Base-by-base conservation (phyloP, 1,284 basidiomycete species). In the Anthracocystis setariae region DNA sequence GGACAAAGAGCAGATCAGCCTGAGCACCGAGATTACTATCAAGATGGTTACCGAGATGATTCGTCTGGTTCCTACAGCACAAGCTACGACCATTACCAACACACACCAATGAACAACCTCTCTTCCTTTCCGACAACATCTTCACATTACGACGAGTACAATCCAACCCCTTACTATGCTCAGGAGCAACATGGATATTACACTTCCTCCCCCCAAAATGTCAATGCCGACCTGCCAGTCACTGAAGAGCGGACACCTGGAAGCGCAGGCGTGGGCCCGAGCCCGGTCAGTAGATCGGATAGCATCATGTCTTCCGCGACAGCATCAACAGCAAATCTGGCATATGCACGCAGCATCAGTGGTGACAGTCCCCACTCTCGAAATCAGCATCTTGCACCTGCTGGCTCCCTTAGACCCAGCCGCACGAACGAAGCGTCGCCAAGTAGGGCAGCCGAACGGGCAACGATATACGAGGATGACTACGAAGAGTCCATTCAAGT, bases 391-490 rank as follows among this genome's bases (percentile, higher is more conserved):
- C 38, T 43, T 2, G n/a, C 13, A 21, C 21, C 42, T 18, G 8
- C 23, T 24, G 29, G 24, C 10, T 15, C 29, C 13, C 23, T 44
- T 23, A 15, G 21, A 8, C 18, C 48, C 2, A 21, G 40, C 33
- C 42, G 49, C 24, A 44, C 44, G 21, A 38, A 29, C 12, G 37
- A 17, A 9, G 17, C 44, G 4, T 42, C 45, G 17, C 37, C 39
- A 8, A 61, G 32, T 47, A 53, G 42, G 21, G 8, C 46, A 3
- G 58, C 46, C 10, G 63, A 66, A 13, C 68, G 64, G 33, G 44
- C 43, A 13, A 72, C 69, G 12, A 49, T 67, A 40, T 73, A 73
- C 45, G 69, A 73, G 8, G 69, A 73, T 25, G 69, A 68, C 47
- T 73, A 59, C 38, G 69, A 73, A 54, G 69, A 73, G 46, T 21